Percentiles rank a stretch among this genome's conserved stretches.
These are phyloP conservation scores for California macrophylla DNA, from an alignment of 441 rosid genomes.

Conservation along the genomic window DNA sequence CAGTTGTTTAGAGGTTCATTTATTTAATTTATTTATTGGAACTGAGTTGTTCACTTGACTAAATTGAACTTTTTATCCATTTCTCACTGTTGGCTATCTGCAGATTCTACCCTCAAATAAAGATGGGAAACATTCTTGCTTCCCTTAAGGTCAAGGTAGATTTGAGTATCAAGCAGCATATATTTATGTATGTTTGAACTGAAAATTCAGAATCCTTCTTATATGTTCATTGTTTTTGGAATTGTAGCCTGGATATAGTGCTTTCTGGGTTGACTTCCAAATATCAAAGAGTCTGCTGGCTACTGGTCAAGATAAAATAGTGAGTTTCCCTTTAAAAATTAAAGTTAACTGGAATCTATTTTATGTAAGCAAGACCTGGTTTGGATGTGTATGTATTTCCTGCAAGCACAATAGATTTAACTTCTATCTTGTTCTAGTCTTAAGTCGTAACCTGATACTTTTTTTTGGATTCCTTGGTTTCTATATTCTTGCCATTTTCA, in stretches of 20 bases:
- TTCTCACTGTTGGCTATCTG: neutral
- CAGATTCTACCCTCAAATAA: conserved; percentile 1
- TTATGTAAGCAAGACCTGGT: neutral
- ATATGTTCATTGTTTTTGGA: neutral
- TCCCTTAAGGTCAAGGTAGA: neutral
- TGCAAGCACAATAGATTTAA: neutral
- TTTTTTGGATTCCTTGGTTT: neutral
- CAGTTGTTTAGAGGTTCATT: neutral
- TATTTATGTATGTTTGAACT: neutral
- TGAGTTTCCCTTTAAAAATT: neutral
- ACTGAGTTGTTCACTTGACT: neutral
- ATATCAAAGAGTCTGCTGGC: neutral
- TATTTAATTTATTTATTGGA: neutral
- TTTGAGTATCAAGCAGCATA: neutral
- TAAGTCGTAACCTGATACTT: neutral
- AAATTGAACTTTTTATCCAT: neutral
- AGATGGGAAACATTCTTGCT: neutral
- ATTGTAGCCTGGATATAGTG: neutral
- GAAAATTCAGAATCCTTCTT: neutral
- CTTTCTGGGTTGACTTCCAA: neutral
- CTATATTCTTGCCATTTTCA: neutral
- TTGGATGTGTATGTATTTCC: neutral
- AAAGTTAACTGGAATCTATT: neutral
- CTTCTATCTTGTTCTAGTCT: neutral
- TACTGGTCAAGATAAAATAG: neutral